Evolutionary conservation across 1,284 basidiomycete species (phyloP), one percentile per base, ranked within the genome.

Genomic region (Pyrrhoderma noxium): DNA sequence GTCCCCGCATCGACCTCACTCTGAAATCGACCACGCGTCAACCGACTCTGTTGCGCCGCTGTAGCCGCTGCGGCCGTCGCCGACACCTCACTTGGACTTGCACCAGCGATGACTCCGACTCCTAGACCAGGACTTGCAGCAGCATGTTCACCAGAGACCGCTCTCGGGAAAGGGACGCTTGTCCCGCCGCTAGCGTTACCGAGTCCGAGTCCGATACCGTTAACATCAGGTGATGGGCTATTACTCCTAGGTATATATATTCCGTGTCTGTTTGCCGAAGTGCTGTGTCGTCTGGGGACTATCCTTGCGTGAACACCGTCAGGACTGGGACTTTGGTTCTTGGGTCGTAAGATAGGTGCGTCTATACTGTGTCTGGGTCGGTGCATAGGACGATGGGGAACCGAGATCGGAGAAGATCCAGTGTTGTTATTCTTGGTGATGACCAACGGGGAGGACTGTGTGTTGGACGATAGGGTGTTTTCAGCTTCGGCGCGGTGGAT

Each of bases 11-110:
- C 68, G 83, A 60, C 80, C 83, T 47, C 34, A 36, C 50, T 44
- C 62, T 82, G 79, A 67, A 86, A 84, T 34, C 83, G 75, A 18
- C 79, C 78, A 3, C 82, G 37, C 70, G 69, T 8, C 72, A 74
- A 73, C 40, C 51, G 27, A 19, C 45, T 47, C 69, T 72, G 44
- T 78, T 72, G 49, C 63, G 23, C 44, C 21, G 43, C 38, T 18
- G 52, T 21, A 16, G 49, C 49, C 21, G 51, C 45, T 21, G 51
- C 51, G 9, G 48, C 34, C 36, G 45, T 39, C 42, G 45, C 50
- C 3, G 39, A 43, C 21, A 49, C 21, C 16, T 44, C 40, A 18
- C 40, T 13, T 18, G 36, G 23, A 14, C 31, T 25, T 16, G 49
- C 45, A 19, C 25, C 34, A 11, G 45, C 45, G 52, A 27, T 27